Evolutionary conservation across 2,329 filamentous ascomycete genomes (phyloP).

Genomic region (Stemphylium lycopersici): DNA sequence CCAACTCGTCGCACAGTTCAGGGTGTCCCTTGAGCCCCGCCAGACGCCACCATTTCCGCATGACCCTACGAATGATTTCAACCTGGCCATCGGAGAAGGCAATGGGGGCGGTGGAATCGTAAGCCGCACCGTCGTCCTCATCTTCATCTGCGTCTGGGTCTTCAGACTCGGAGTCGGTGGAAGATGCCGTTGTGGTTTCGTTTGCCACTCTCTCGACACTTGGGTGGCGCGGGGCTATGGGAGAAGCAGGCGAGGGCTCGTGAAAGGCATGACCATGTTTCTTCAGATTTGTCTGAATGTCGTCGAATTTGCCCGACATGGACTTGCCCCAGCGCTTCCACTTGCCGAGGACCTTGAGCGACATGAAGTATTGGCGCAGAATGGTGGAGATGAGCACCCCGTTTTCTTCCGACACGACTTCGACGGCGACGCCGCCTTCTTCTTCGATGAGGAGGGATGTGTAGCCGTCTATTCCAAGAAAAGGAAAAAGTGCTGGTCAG

Average conservation of each 20-base stretch:
- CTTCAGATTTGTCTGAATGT: conserved; percentile 68
- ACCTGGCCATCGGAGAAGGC: conserved; percentile 51
- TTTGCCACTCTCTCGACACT: conserved; percentile 15
- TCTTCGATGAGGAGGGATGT: conserved; percentile 74
- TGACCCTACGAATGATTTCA: conserved; percentile 70
- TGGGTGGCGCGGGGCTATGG: conserved; percentile 18
- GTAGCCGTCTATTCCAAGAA: conserved; percentile 67
- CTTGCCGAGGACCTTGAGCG: conserved; percentile 76
- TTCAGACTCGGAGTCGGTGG: conserved; percentile 6
- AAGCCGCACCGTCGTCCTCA: conserved; percentile 48
- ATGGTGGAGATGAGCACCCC: conserved; percentile 86
- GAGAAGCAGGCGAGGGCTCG: conserved; percentile 42
- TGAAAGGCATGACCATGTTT: conserved; percentile 59
- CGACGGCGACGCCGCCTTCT: conserved; percentile 77
- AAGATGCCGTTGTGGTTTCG: neutral
- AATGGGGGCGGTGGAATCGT: conserved; percentile 54
- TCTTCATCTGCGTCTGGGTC: conserved; percentile 48
- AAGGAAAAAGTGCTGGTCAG: too few relatives aligned
- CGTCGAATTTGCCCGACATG: conserved; percentile 69
- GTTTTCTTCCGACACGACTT: conserved; percentile 83
- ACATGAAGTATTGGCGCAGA: conserved; percentile 90
- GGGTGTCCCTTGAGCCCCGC: conserved; percentile 64
- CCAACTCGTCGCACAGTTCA: conserved; percentile 60
- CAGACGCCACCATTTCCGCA: conserved; percentile 73
- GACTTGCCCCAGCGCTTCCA: conserved; percentile 75